These are phyloP conservation scores for Pseudocercospora pini-densiflorae DNA, from an alignment of 2,329 filamentous ascomycete species.

Conservation along the genomic window DNA sequence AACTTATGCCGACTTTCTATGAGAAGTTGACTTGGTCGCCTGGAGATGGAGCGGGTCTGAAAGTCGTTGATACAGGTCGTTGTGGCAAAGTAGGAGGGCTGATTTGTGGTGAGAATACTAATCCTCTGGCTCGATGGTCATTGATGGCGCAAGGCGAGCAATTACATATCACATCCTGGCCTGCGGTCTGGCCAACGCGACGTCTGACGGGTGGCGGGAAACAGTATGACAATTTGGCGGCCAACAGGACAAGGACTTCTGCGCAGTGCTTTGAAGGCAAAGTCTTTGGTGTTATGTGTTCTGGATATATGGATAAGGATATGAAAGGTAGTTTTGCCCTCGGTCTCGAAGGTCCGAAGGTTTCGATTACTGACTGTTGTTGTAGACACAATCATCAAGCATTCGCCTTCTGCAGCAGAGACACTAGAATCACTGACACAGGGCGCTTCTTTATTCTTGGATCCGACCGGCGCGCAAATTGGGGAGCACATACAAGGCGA, in stretches of 20 bases:
- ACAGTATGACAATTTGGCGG: conserved; percentile 60
- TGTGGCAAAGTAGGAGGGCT: conserved; percentile 55
- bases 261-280: conserved; percentile 65
- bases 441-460: conserved; percentile 57
- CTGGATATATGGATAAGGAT: conserved; percentile 46
- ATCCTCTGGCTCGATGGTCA: conserved; percentile 58
- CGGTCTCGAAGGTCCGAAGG: not conserved
- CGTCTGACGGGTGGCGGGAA: conserved; percentile 20
- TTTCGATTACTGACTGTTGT: not conserved
- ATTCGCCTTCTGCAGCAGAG: conserved; percentile 28
- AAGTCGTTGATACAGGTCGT: conserved; percentile 48
- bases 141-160: conserved; percentile 62
- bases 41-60: conserved; percentile 57
- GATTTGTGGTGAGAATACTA: conserved; percentile 64
- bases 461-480: conserved; percentile 52
- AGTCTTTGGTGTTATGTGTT: conserved; percentile 59
- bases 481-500: conserved; percentile 48
- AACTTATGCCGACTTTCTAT: conserved; percentile 61
- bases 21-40: conserved; percentile 61
- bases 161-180: conserved; percentile 61
- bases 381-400: conserved; percentile 42
- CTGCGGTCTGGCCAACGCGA: conserved; percentile 58
- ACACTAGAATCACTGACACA: conserved; percentile 47
- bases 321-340: conserved; percentile 23
- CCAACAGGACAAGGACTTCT: conserved; percentile 57